Base-by-base conservation (phyloP, 345 rosid genomes). In the Murraya paniculata region DNA sequence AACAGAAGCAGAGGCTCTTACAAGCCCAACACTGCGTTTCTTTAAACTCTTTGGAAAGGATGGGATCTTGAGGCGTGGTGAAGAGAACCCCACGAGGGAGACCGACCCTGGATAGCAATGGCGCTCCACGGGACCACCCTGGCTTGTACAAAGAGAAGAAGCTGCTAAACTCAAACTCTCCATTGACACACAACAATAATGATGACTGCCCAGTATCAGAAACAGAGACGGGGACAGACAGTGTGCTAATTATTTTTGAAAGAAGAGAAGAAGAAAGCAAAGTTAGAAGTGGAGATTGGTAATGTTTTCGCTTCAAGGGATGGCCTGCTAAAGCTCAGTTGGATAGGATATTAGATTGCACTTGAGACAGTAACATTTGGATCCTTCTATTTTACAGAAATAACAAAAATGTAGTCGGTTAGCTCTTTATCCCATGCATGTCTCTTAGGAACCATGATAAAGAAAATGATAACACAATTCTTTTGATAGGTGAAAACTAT, bases 1-100 rank as follows among this genome's bases (percentile, higher is more conserved):
- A 73, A 88, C 90, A 76, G 93, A 86, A 56, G 88, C 90, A 67
- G 95, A 93, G 76, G 99, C 97, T 77, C 83, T 89, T 0, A 77
- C 74, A 33, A 88, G 67, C 56, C 75, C 82, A 19, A 75, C 74
- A 71, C 78, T 60, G 9, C 50, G 87, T 9, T 81, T 86, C 56
- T 76, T 84, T 13, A 8, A 71, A 71, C 65, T 80, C 82, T 78
- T 77, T 6, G 87, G 80, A 48, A 85, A 72, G 59, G 83, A 41
- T 41, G 71, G 90, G 80, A 85, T 73, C 77, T 71, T 84, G 30
- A 80, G 64, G n/a, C 65, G 78, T 0, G 83, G 87, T 62, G 76
- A 79, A 9, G 92, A 87, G 74, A 84, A 88, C 75, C 94, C 95
- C 61, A 83, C 80, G 64, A 80, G 88, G 7, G 91, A 82, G 77